Percentiles rank a stretch among this genome's conserved stretches.
Conservation (phyloP, 306 rosid genomes). For the Parietaria judaica region DNA sequence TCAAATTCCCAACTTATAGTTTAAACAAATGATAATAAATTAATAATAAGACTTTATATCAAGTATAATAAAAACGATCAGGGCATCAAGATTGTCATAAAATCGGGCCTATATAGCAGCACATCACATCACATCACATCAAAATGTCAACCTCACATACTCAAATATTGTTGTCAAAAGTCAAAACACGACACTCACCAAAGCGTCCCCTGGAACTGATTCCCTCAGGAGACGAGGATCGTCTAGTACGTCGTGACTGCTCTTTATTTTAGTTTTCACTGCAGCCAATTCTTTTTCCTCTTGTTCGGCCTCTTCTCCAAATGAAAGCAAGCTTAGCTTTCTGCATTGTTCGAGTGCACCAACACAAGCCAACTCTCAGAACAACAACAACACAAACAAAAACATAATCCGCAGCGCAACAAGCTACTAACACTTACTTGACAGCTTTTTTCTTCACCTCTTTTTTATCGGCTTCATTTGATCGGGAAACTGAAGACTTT, state of each 20-base stretch:
- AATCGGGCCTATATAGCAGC: too few relatives aligned
- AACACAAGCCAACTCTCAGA: slow-evolving; percentile 7
- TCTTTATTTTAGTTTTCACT: slow-evolving; percentile 77
- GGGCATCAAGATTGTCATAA: background rate
- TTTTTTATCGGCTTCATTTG: slow-evolving; percentile 43
- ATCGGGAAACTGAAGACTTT: slow-evolving; percentile 27
- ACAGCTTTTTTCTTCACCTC: slow-evolving; percentile 66
- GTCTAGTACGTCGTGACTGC: slow-evolving; percentile 92
- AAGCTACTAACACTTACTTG: slow-evolving; percentile 41
- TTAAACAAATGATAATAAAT: too few relatives aligned
- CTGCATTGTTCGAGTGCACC: slow-evolving; percentile 33
- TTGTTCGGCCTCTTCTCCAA: slow-evolving; percentile 96
- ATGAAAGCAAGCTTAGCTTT: slow-evolving; percentile 79
- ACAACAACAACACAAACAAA: slow-evolving; percentile 13
- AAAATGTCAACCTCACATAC: too few relatives aligned
- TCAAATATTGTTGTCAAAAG: too few relatives aligned
- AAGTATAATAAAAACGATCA: too few relatives aligned
- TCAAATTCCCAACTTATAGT: too few relatives aligned
- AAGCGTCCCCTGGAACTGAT: slow-evolving; percentile 30
- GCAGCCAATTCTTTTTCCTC: slow-evolving; percentile 77
- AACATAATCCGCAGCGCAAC: background rate
- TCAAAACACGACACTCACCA: slow-evolving; percentile 30
- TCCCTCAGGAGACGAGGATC: slow-evolving; percentile 95
- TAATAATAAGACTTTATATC: too few relatives aligned
- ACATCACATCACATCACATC: too few relatives aligned